These are phyloP conservation scores for Gleditsia sinensis DNA, from an alignment of 306 rosid species.

Conservation along the genomic window DNA sequence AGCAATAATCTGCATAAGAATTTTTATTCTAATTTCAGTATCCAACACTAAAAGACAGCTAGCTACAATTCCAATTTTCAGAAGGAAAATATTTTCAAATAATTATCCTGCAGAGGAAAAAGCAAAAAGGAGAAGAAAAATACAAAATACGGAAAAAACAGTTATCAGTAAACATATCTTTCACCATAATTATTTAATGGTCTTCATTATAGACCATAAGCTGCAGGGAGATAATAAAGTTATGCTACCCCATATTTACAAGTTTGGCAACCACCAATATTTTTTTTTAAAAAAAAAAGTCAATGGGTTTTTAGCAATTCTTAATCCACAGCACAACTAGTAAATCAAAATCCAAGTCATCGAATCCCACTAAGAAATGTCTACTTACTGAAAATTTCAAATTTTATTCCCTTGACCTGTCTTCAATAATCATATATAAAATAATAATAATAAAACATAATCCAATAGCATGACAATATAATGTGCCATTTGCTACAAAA, in stretches of 20 bases:
- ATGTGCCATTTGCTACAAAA: slow-evolving; percentile 30
- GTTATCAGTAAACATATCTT: background rate
- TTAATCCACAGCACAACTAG: background rate
- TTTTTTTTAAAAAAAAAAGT: background rate
- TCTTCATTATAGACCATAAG: slow-evolving; percentile 4
- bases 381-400: slow-evolving; percentile 9
- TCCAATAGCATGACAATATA: slow-evolving; percentile 11
- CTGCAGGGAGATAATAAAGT: slow-evolving; percentile 12
- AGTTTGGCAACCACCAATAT: background rate
- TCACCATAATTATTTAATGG: slow-evolving; percentile 1
- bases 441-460: slow-evolving; percentile 18
- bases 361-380: slow-evolving; percentile 20
- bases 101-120: slow-evolving; percentile 26
- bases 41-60: slow-evolving; percentile 24
- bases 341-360: background rate
- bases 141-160: slow-evolving; percentile 1
- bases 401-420: background rate
- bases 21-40: slow-evolving; percentile 29
- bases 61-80: slow-evolving; percentile 8
- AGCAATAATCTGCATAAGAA: slow-evolving; percentile 77
- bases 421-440: slow-evolving; percentile 10
- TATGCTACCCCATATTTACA: background rate
- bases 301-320: background rate
- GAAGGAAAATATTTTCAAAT: slow-evolving; percentile 13
- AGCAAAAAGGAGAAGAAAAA: slow-evolving; percentile 12